Base-by-base conservation (phyloP, 345 rosid genomes). In the Brassica nigra region DNA sequence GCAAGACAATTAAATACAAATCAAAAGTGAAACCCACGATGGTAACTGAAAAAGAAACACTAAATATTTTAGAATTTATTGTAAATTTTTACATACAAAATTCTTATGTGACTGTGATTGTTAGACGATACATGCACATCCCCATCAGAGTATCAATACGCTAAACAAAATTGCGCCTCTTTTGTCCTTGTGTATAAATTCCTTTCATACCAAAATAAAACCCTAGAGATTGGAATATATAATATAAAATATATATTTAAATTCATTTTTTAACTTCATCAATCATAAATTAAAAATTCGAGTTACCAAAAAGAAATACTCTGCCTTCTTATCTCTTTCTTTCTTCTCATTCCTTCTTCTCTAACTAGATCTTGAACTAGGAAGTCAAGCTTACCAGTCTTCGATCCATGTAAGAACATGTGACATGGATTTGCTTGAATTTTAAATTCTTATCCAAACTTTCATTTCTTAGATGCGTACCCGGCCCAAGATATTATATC, bases 201-300 rank as follows among this genome's bases (percentile, higher is more conserved):
- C 79, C 79, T 68, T 74, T 80, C 66, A 80, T 80, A 80, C 83
- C 79, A 63, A 75, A 66, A 62, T 5, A 59, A 78, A 79, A 28
- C 82, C 82, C 82, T 79, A 79, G 78, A 8, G 65, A 74, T 6
- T 68, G 47, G 58, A 67, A 68, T 67, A 73, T 66, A 68, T 33
- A 37, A 55, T 18, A 62, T n/a, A 64, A 39, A 63, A 64, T 7
- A 72, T 30, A 31, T 47, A 0, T 42, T 12, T 27, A 58, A 58
- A 66, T 18, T 57, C 6, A 9, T 64, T 78, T 67, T 66, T 73
- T 44, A 64, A 64, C 44, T 68, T 74, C 63, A 69, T 31, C 82
- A 78, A 71, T 78, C 81, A 78, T 71, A n/a, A n/a, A n/a, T n/a
- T n/a, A n/a, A n/a, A n/a, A n/a, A n/a, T n/a, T 70, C 31, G 2